Evolutionary conservation across 108 stramenopile genomes (phyloP).

Genomic region (Nannochloropsis salina): DNA sequence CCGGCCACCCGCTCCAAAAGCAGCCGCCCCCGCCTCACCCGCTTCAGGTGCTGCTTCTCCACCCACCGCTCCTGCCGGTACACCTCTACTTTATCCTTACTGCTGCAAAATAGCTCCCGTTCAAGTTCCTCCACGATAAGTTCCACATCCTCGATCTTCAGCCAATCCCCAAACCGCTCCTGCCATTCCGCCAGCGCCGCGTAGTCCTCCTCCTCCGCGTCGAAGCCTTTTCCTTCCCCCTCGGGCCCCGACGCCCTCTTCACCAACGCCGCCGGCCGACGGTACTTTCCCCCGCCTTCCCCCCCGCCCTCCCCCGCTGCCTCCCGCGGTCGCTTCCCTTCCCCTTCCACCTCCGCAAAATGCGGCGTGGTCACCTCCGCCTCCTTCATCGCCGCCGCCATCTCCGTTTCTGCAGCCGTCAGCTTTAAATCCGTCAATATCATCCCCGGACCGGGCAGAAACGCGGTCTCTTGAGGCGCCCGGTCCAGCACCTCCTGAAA

Average conservation of each 20-base stretch:
- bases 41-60: neutral
- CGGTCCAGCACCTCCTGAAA: neutral
- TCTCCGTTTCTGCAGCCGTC: neutral
- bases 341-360: neutral
- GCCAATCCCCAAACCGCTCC: neutral
- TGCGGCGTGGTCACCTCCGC: neutral
- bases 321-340: neutral
- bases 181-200: neutral
- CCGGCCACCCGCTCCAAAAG: neutral
- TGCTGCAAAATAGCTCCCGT: neutral
- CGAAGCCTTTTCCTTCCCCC: neutral
- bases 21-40: neutral
- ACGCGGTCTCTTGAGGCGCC: neutral
- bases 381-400: neutral
- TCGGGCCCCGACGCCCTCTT: neutral
- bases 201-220: neutral
- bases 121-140: neutral
- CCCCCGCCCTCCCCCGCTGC: neutral
- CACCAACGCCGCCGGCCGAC: neutral
- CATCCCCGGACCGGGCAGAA: neutral
- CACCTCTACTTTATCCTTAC: neutral
- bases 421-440: neutral
- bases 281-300: neutral
- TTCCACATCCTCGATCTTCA: neutral
- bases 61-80: neutral